These are phyloP conservation scores for Leishmania lainsoni DNA, from an alignment of 208 protist genomes.

Conservation along the genomic window DNA sequence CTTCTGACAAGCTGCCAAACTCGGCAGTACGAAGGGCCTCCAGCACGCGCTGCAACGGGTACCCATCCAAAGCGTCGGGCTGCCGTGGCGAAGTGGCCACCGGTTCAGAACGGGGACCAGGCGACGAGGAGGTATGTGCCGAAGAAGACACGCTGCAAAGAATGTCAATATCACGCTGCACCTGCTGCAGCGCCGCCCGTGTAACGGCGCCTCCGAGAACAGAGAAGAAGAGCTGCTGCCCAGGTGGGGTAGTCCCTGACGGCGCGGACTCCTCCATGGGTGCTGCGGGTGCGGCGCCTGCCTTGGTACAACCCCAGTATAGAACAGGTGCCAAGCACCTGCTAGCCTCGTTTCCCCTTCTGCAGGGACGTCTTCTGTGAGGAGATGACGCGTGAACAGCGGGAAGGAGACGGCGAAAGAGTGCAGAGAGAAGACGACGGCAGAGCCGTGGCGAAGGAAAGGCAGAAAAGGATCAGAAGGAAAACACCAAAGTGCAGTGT, in stretches of 20 bases:
- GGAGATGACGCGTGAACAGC: not conserved
- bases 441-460: not conserved
- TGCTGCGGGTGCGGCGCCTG: not conserved
- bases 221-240: slow-evolving; percentile 16
- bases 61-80: not conserved
- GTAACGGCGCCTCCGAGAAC: slow-evolving; percentile 38
- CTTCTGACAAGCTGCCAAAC: not conserved
- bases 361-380: not conserved
- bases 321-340: not conserved
- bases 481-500: not conserved
- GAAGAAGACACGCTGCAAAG: slow-evolving; percentile 9
- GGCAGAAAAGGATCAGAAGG: not conserved
- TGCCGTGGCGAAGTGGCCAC: not conserved
- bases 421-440: slow-evolving; percentile 1
- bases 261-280: not conserved
- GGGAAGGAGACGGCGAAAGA: not conserved
- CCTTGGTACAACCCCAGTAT: not conserved
- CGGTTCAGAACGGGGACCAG: not conserved
- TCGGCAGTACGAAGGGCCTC: slow-evolving; percentile 6
- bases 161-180: slow-evolving; percentile 36
- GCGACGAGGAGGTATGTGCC: not conserved
- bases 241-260: not conserved
- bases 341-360: not conserved
- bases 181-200: slow-evolving; percentile 43
- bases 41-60: slow-evolving; percentile 22